A percentile compares a stretch with the other conserved stretches of the same genome.
Conservation (phyloP, 352 stramenopile species). For the Pseudoperonospora humuli region DNA sequence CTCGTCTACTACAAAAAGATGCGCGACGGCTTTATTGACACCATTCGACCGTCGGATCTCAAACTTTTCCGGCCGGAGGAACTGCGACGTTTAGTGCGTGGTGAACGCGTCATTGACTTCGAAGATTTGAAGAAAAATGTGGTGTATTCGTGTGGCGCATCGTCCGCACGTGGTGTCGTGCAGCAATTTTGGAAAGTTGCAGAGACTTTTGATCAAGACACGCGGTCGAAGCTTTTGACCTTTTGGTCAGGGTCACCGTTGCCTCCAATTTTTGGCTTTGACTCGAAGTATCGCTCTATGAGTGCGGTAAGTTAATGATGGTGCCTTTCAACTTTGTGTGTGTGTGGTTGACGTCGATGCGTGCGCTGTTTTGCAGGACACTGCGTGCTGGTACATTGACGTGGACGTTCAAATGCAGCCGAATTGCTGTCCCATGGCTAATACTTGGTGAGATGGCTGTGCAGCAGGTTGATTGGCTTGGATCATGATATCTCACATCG, state of each 20-base stretch:
- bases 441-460: conserved; percentile 48
- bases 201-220: conserved; percentile 45
- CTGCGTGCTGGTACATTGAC: conserved; percentile 60
- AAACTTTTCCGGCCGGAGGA: conserved; percentile 52
- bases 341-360: conserved; percentile 1
- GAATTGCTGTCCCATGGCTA: conserved; percentile 55
- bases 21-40: conserved; percentile 48
- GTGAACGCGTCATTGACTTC: conserved; percentile 50
- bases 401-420: conserved; percentile 40
- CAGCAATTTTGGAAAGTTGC: conserved; percentile 61
- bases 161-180: conserved; percentile 34
- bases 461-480: not conserved
- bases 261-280: conserved; percentile 70
- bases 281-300: conserved; percentile 41
- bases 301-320: conserved; percentile 33
- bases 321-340: not conserved
- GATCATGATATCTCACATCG: conserved; percentile 4
- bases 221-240: conserved; percentile 47
- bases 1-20: conserved; percentile 51
- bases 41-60: conserved; percentile 43
- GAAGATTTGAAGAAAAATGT: conserved; percentile 41
- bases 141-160: conserved; percentile 44
- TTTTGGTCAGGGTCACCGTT: conserved; percentile 70
- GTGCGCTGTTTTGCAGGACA: conserved; percentile 29
- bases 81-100: conserved; percentile 38